Conservation (phyloP, 371 early-diverging fungal species). For the Batrachochytrium dendrobatidis region DNA sequence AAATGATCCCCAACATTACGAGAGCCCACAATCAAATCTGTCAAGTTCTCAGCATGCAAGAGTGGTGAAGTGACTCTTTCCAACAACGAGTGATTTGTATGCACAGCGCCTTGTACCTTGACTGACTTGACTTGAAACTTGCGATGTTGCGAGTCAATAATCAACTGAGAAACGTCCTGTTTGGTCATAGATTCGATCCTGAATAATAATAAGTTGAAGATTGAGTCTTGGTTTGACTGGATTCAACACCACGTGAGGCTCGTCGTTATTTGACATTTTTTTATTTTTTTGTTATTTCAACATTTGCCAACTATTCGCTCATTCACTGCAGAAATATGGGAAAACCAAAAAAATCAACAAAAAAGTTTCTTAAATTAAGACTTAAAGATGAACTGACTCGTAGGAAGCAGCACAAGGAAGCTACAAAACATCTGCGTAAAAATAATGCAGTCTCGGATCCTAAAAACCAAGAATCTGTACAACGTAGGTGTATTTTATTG, state of each 20-base stretch:
- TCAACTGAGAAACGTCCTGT: too few species aligned
- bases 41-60: conserved; percentile 44
- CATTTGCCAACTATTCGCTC: too few species aligned
- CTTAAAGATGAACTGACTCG: conserved; percentile 64
- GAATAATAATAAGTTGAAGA: too few species aligned
- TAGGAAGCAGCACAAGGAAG: conserved; percentile 60
- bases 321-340: too few species aligned
- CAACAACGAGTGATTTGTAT: conserved; percentile 13
- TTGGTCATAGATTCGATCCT: too few species aligned
- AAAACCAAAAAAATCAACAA: conserved; percentile 75
- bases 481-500: not conserved
- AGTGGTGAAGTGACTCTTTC: conserved; percentile 13
- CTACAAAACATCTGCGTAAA: conserved; percentile 15
- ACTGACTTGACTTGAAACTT: conserved; percentile 9
- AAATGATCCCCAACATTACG: conserved; percentile 54
- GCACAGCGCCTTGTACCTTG: conserved; percentile 13
- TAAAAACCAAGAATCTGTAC: conserved; percentile 27
- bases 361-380: conserved; percentile 79
- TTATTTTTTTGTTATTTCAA: too few species aligned
- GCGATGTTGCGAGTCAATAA: not conserved
- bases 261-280: too few species aligned
- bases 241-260: too few species aligned
- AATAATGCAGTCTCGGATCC: conserved; percentile 23
- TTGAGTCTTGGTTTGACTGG: too few species aligned
- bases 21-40: conserved; percentile 51